Percentiles rank a stretch among this genome's conserved stretches.
Conservation (phyloP, 176 grass and related monocot species). For the Hordeum marinum region DNA sequence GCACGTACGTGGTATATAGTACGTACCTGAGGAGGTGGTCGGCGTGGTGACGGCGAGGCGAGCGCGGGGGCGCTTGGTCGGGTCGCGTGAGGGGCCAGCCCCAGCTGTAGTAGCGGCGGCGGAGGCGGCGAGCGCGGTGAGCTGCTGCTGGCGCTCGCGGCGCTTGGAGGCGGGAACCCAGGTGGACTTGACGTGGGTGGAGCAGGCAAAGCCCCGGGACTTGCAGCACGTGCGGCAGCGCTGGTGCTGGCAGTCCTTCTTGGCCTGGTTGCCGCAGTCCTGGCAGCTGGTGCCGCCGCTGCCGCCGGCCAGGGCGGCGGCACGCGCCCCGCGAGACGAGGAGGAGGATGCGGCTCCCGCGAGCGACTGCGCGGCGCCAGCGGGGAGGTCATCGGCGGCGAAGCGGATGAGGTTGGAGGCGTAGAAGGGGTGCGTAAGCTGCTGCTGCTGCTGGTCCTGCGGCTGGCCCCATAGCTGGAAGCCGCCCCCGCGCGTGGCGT, state of each 20-base stretch:
- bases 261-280: constrained; percentile 98
- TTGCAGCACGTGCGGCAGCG: constrained; percentile 97
- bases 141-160: constrained; percentile 81
- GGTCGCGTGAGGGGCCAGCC: constrained; percentile 36
- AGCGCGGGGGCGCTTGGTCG: constrained; percentile 35
- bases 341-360: constrained; percentile 23
- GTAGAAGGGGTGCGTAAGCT: constrained; percentile 44
- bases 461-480: constrained; percentile 92
- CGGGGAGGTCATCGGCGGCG: constrained; percentile 59
- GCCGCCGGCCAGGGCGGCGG: not conserved
- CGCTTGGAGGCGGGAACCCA: constrained; percentile 90
- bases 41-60: constrained; percentile 19
- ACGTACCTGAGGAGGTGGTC: constrained; percentile 62
- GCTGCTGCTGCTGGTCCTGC: constrained; percentile 36
- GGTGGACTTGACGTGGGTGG: constrained; percentile 88
- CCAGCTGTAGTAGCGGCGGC: constrained; percentile 12
- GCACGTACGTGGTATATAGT: not conserved
- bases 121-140: constrained; percentile 30
- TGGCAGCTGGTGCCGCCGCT: constrained; percentile 64
- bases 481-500: constrained; percentile 36
- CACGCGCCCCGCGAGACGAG: constrained; percentile 17
- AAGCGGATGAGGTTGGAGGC: constrained; percentile 66
- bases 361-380: not conserved
- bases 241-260: constrained; percentile 85
- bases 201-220: constrained; percentile 70